These are phyloP conservation scores for Fusarium napiforme DNA, from an alignment of 2,329 filamentous ascomycete genomes.

Conservation along the genomic window DNA sequence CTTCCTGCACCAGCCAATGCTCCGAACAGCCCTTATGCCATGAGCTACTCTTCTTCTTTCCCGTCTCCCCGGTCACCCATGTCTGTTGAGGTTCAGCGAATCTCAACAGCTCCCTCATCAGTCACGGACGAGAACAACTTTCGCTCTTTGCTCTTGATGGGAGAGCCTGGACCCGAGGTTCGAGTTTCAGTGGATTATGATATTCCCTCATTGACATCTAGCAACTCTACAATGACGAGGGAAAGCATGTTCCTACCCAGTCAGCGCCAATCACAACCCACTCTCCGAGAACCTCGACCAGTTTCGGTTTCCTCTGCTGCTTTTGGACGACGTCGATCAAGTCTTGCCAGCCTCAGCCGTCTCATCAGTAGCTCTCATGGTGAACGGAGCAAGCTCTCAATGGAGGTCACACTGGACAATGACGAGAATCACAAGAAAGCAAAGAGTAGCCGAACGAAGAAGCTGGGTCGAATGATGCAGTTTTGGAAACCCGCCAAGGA, in stretches of 20 bases:
- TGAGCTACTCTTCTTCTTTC: conserved; percentile 72
- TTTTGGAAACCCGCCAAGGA: conserved; percentile 77
- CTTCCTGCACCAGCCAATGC: conserved; percentile 57
- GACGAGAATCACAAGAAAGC: conserved; percentile 65
- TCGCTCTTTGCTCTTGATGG: conserved; percentile 73
- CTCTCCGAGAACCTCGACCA: conserved; percentile 66
- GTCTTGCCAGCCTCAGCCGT: conserved; percentile 79
- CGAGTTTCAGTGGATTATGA: conserved; percentile 76
- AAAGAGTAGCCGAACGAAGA: conserved; percentile 73
- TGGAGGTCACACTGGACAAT: conserved; percentile 69
- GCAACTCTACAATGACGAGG: conserved; percentile 79
- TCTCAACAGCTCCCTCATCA: conserved; percentile 81
- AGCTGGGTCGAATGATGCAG: conserved; percentile 79
- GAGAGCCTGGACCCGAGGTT: conserved; percentile 77
- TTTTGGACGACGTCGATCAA: conserved; percentile 77
- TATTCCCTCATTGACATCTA: conserved; percentile 78
- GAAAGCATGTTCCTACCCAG: conserved; percentile 66
- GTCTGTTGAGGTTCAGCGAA: conserved; percentile 76
- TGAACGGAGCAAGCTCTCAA: conserved; percentile 78
- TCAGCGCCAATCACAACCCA: conserved; percentile 60
- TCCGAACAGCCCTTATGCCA: conserved; percentile 73
- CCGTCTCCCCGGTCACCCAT: conserved; percentile 76
- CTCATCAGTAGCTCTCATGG: conserved; percentile 80
- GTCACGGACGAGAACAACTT: conserved; percentile 76
- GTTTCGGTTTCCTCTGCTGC: conserved; percentile 70